These are phyloP conservation scores for Quercus mongolica DNA, from an alignment of 306 rosid genomes.

Conservation along the genomic window DNA sequence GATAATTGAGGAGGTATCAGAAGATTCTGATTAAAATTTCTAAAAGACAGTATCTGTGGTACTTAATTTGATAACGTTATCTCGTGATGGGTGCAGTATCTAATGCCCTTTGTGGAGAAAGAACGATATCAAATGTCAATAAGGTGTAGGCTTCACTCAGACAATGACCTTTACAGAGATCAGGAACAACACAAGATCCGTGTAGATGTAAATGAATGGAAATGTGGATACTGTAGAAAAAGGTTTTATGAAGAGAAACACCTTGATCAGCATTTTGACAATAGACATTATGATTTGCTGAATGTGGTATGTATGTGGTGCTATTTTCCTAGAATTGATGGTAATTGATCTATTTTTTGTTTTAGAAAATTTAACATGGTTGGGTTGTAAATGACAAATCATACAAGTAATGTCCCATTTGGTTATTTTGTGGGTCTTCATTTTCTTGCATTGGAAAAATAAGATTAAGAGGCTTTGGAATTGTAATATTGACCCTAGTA, in stretches of 20 bases:
- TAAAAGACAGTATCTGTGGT: conserved; percentile 4
- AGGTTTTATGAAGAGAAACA: conserved; percentile 47
- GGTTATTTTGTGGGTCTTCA: not conserved
- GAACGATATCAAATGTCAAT: conserved; percentile 39
- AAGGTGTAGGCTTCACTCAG: conserved; percentile 45
- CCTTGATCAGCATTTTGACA: conserved; percentile 73
- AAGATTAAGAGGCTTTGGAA: not conserved
- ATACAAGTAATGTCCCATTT: not conserved
- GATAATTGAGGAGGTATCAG: conserved; percentile 48
- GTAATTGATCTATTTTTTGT: not conserved
- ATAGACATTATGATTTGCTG: conserved; percentile 62
- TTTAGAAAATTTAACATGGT: not conserved
- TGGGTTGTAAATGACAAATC: not conserved
- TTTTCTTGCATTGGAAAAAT: not conserved
- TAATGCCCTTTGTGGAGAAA: conserved; percentile 49
- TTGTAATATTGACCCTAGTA: not conserved
- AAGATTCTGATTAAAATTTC: not conserved
- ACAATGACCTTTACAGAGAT: conserved; percentile 53
- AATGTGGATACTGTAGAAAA: conserved; percentile 51
- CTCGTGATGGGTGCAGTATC: conserved; percentile 31
- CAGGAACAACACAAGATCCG: conserved; percentile 50
- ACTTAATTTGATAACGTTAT: conserved; percentile 7
- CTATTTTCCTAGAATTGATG: conserved; percentile 6
- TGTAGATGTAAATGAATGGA: conserved; percentile 45
- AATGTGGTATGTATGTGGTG: conserved; percentile 42